Evolutionary conservation across 331 rosid species (phyloP).

Genomic region (Acacia pycnantha): DNA sequence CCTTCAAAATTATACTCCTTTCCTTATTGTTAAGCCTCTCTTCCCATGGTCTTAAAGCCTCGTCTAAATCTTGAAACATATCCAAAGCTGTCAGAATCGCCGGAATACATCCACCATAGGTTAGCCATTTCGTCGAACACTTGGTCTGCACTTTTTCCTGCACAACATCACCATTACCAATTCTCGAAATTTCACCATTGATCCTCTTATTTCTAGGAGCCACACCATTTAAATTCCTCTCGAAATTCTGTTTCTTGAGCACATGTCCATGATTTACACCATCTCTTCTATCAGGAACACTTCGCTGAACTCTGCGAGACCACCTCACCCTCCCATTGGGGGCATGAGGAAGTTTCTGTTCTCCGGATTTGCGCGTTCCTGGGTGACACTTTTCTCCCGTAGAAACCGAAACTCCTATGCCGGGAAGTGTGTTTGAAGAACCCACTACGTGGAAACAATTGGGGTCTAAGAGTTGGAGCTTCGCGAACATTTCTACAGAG

Average conservation of each 20-base stretch:
- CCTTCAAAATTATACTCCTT: constrained; percentile 87
- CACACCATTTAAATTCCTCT: constrained; percentile 35
- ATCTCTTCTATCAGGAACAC: neutral
- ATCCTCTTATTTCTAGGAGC: constrained; percentile 12
- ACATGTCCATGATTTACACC: constrained; percentile 27
- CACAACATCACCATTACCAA: neutral
- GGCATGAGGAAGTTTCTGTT: constrained; percentile 27
- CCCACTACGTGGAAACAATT: neutral
- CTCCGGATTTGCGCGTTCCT: constrained; percentile 29
- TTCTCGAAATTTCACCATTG: neutral
- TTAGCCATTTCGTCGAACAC: constrained; percentile 71
- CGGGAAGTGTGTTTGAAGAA: neutral
- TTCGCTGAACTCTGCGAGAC: constrained; percentile 23
- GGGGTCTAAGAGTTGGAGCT: neutral
- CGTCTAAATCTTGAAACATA: constrained; percentile 48
- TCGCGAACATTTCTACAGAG: neutral
- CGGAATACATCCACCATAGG: constrained; percentile 80
- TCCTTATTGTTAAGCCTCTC: constrained; percentile 68
- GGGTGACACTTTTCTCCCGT: constrained; percentile 45
- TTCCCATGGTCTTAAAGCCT: constrained; percentile 78
- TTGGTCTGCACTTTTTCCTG: constrained; percentile 55
- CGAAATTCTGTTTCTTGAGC: constrained; percentile 31
- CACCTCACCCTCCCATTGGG: constrained; percentile 40
- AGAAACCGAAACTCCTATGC: constrained; percentile 30
- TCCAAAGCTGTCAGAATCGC: constrained; percentile 65